phyloP scores from a whole-genome alignment of 805 yeast genomes.

The Grigorovia jiainica region DNA sequence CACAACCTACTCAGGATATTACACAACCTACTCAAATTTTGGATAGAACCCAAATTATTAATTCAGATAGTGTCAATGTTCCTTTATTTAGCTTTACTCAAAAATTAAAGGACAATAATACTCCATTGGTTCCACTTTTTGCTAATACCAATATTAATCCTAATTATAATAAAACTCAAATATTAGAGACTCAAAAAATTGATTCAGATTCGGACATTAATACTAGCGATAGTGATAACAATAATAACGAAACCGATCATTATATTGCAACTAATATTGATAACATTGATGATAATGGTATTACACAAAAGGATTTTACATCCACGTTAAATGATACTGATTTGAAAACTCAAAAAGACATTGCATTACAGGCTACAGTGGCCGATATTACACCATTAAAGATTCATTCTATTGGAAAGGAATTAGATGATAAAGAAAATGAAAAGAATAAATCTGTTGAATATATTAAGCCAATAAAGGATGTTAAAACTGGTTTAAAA shows the following conservation, averaged over 20 bases:
- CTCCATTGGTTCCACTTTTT: background rate
- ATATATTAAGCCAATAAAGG: background rate
- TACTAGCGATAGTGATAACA: background rate
- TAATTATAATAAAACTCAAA: too few species aligned
- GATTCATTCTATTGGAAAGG: conserved; percentile 13
- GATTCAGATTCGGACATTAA: background rate
- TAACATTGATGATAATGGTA: background rate
- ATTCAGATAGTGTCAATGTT: too few species aligned
- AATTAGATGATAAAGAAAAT: conserved; percentile 7
- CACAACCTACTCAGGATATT: conserved; percentile 1
- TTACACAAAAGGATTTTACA: too few species aligned
- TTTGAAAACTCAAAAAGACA: background rate
- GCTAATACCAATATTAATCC: too few species aligned
- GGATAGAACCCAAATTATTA: too few species aligned
- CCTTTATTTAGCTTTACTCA: too few species aligned
- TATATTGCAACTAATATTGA: too few species aligned
- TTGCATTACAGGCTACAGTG: background rate
- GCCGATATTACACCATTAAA: conserved; percentile 4
- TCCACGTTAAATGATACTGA: background rate
- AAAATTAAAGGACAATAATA: background rate
- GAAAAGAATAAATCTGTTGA: conserved; percentile 1
- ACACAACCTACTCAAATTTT: conserved; percentile 2
- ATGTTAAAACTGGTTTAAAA: background rate
- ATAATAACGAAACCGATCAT: too few species aligned
- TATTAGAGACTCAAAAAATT: background rate